Percentiles rank a stretch among this genome's conserved stretches.
phyloP scores from a whole-genome alignment of 192 early-diverging fungal genomes.

The Entomortierella chlamydospora region DNA sequence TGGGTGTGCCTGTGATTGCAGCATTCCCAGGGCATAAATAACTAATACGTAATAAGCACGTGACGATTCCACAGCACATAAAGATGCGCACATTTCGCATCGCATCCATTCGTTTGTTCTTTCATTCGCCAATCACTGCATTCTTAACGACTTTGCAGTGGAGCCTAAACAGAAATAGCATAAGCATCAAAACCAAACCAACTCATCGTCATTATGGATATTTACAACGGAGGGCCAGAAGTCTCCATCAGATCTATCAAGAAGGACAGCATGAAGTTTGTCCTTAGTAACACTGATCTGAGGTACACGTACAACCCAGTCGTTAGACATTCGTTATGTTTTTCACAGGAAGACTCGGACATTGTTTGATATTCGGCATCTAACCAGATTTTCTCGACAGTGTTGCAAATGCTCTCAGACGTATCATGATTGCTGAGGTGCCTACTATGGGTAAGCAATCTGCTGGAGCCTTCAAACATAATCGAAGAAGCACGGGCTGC shows the following conservation, averaged over 20 bases:
- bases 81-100: too few species aligned
- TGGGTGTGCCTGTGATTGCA: too few species aligned
- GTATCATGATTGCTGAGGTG: conserved; percentile 98
- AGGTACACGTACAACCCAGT: conserved; percentile 56
- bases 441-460: conserved; percentile 84
- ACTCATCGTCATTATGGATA: conserved; percentile 24
- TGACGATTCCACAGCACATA: too few species aligned
- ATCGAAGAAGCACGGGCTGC: neutral
- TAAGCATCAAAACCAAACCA: neutral
- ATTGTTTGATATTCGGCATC: too few species aligned
- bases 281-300: conserved; percentile 88
- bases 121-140: neutral
- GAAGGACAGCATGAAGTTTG: conserved; percentile 78
- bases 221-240: conserved; percentile 60
- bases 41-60: too few species aligned
- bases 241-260: conserved; percentile 69
- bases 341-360: too few species aligned
- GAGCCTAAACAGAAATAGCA: neutral
- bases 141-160: neutral
- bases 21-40: too few species aligned
- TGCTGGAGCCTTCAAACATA: neutral
- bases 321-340: too few species aligned
- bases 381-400: too few species aligned
- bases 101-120: too few species aligned
- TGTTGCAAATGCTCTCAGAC: conserved; percentile 92